Conservation (phyloP, 73 alveolate genomes). For the Symbiodinium natans region DNA sequence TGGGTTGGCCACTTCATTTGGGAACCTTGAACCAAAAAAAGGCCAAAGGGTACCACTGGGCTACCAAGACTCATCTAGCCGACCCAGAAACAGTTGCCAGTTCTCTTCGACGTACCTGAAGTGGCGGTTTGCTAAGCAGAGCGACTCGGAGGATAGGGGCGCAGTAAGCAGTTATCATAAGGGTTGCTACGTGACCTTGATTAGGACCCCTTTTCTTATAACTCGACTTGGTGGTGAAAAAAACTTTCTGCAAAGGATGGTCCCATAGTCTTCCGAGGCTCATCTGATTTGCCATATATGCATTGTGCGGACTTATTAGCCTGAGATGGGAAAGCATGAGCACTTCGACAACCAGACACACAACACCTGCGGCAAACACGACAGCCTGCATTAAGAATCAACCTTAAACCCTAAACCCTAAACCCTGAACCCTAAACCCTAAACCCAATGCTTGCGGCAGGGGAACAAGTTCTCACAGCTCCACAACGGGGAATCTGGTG, state of each 20-base stretch:
- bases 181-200: too few species aligned
- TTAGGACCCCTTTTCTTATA: background rate
- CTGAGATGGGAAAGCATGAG: too few species aligned
- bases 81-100: slow-evolving; percentile 54
- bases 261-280: background rate
- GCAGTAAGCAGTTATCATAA: too few species aligned
- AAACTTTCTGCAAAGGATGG: background rate
- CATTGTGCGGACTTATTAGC: background rate
- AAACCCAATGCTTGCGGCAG: background rate
- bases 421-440: too few species aligned
- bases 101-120: slow-evolving; percentile 30
- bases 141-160: too few species aligned
- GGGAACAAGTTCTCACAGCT: slow-evolving; percentile 25
- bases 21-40: too few species aligned
- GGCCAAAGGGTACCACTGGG: too few species aligned
- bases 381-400: too few species aligned
- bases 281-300: slow-evolving; percentile 3
- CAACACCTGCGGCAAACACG: too few species aligned
- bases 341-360: background rate
- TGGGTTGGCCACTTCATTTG: too few species aligned
- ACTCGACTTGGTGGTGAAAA: background rate
- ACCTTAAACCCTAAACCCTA: too few species aligned
- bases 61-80: slow-evolving; percentile 10
- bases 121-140: background rate
- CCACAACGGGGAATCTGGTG: slow-evolving; percentile 85